These are phyloP conservation scores for Hyaloscypha finlandica DNA, from an alignment of 495 filamentous ascomycete species.

Conservation along the genomic window DNA sequence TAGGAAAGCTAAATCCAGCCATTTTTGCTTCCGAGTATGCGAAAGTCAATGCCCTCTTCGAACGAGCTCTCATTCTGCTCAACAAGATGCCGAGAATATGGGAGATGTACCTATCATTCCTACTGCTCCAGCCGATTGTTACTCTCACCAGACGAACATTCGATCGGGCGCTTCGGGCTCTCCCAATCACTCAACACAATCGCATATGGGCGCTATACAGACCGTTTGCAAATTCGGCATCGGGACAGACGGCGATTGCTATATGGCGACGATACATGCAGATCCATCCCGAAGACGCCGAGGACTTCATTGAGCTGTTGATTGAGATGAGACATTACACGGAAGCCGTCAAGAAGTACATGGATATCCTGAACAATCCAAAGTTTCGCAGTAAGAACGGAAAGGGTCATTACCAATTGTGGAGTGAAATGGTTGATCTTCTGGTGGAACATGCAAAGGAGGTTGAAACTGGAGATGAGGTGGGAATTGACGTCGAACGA, in stretches of 20 bases:
- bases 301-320: constrained; percentile 91
- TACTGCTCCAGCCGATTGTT: constrained; percentile 87
- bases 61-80: constrained; percentile 88
- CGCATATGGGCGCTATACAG: constrained; percentile 94
- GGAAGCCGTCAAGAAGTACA: constrained; percentile 90
- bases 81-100: constrained; percentile 99
- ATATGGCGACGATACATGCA: constrained; percentile 98
- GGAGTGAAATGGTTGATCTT: constrained; percentile 98
- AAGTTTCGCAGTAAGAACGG: constrained; percentile 89
- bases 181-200: constrained; percentile 97
- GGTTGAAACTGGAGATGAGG: constrained; percentile 75
- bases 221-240: constrained; percentile 90
- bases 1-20: constrained; percentile 81
- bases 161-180: constrained; percentile 87
- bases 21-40: constrained; percentile 78
- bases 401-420: constrained; percentile 94
- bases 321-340: constrained; percentile 82
- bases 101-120: constrained; percentile 95
- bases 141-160: constrained; percentile 91
- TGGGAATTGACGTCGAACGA: constrained; percentile 86
- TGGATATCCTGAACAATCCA: constrained; percentile 90
- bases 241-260: constrained; percentile 85
- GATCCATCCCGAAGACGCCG: constrained; percentile 92
- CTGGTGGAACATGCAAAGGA: constrained; percentile 89
- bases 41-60: constrained; percentile 95